phyloP scores from a whole-genome alignment of 2,329 filamentous ascomycete genomes.

The Fusarium sulawesiense region DNA sequence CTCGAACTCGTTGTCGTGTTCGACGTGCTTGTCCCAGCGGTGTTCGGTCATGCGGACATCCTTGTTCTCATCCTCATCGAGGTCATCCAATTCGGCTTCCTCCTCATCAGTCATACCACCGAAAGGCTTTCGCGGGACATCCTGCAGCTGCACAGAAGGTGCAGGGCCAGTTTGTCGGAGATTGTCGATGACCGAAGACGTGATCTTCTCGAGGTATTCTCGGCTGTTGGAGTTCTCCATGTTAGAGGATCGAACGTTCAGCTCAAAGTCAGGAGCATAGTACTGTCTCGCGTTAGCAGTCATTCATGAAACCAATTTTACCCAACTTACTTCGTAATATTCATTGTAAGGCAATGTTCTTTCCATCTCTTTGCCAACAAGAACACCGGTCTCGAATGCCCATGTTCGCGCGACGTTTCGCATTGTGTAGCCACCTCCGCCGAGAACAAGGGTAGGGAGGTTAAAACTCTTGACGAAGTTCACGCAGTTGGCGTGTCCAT shows the following conservation, averaged over 20 bases:
- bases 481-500: conserved; percentile 93
- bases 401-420: conserved; percentile 96
- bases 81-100: conserved; percentile 72
- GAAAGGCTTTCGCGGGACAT: conserved; percentile 72
- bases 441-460: conserved; percentile 89
- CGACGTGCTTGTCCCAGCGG: conserved; percentile 81
- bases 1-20: conserved; percentile 83
- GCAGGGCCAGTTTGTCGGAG: conserved; percentile 85
- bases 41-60: conserved; percentile 85
- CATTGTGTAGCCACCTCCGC: conserved; percentile 96
- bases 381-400: conserved; percentile 93
- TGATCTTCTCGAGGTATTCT: conserved; percentile 84
- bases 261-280: conserved; percentile 89
- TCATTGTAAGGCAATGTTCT: conserved; percentile 93
- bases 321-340: conserved; percentile 79
- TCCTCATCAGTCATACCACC: conserved; percentile 74
- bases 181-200: conserved; percentile 85
- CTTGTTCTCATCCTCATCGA: conserved; percentile 87
- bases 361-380: conserved; percentile 85
- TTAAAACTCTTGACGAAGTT: conserved; percentile 88
- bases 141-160: conserved; percentile 91
- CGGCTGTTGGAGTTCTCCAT: conserved; percentile 91
- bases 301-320: background rate
- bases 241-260: conserved; percentile 89
- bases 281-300: conserved; percentile 67